These are phyloP conservation scores for Taphrina populina DNA, from an alignment of 1,139 yeast genomes.

Conservation along the genomic window DNA sequence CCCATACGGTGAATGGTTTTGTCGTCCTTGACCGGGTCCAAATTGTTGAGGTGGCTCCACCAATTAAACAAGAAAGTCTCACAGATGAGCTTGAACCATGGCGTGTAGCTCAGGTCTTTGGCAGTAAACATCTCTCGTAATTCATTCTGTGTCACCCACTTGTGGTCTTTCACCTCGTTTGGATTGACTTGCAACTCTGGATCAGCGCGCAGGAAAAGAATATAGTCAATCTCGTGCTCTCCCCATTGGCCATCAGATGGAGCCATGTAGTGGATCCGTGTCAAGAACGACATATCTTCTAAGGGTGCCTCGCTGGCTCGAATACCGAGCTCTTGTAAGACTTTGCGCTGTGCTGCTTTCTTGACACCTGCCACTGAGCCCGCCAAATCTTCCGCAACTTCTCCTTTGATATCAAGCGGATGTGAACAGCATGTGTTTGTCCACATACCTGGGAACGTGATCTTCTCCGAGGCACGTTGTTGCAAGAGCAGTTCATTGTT, in stretches of 20 bases:
- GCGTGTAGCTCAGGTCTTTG: slow-evolving; percentile 67
- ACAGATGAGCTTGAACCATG: slow-evolving; percentile 97
- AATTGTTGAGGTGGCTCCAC: slow-evolving; percentile 77
- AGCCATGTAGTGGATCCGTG: slow-evolving; percentile 92
- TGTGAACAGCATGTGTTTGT: slow-evolving; percentile 99
- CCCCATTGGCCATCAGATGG: slow-evolving; percentile 90
- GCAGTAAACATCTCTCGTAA: slow-evolving; percentile 76
- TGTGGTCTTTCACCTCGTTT: slow-evolving; percentile 75
- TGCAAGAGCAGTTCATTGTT: slow-evolving; percentile 77
- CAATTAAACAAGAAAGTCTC: slow-evolving; percentile 85
- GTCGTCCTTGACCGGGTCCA: slow-evolving; percentile 49
- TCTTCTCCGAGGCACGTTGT: slow-evolving; percentile 93
- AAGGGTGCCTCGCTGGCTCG: slow-evolving; percentile 57
- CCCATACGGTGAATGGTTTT: slow-evolving; percentile 38
- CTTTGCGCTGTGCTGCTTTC: slow-evolving; percentile 85
- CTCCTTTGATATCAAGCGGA: slow-evolving; percentile 80
- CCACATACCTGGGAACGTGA: slow-evolving; percentile 90
- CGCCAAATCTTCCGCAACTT: slow-evolving; percentile 50
- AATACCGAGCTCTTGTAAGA: slow-evolving; percentile 91
- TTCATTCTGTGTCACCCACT: slow-evolving; percentile 68
- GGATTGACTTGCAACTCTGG: slow-evolving; percentile 49
- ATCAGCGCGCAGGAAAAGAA: slow-evolving; percentile 70
- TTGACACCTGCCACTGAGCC: slow-evolving; percentile 75
- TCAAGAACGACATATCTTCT: slow-evolving; percentile 72
- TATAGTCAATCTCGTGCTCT: slow-evolving; percentile 96